phyloP scores from a whole-genome alignment of 2,329 filamentous ascomycete species.

The Diaporthe eres region DNA sequence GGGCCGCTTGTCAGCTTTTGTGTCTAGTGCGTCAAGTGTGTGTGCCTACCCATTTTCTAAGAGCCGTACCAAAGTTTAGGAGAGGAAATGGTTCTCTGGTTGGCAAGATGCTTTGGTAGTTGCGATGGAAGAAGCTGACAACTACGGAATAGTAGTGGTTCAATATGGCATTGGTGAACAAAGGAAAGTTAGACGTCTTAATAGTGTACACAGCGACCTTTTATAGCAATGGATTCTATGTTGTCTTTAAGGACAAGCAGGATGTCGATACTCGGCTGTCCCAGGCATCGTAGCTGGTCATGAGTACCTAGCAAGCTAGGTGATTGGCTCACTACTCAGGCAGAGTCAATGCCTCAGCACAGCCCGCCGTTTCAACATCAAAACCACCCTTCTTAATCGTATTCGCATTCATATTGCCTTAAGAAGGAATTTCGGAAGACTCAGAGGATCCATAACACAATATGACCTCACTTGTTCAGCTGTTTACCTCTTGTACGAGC shows the following conservation, averaged over 20 bases:
- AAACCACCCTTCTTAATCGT: background rate
- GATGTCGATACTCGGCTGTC: background rate
- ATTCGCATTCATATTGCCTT: slow-evolving; percentile 6
- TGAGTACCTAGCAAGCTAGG: background rate
- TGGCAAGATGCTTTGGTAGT: background rate
- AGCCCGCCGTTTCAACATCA: slow-evolving; percentile 27
- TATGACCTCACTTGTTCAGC: background rate
- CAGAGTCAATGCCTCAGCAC: background rate
- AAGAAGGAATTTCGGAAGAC: background rate
- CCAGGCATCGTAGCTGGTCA: background rate
- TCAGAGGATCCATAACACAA: background rate
- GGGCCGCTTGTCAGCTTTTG: background rate
- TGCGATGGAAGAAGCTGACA: background rate
- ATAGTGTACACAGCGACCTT: background rate
- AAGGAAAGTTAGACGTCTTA: no score
- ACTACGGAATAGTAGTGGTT: background rate
- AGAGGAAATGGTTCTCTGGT: background rate
- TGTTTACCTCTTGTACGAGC: background rate
- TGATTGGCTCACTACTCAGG: background rate
- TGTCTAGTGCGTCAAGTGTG: fast-evolving
- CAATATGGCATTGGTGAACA: no score
- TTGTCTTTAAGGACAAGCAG: background rate
- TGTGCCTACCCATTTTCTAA: background rate
- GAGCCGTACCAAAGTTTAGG: no score
- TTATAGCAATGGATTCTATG: background rate